Evolutionary conservation across 331 rosid species (phyloP), one percentile per base, ranked within the genome.

Genomic region (Telfairia occidentalis): DNA sequence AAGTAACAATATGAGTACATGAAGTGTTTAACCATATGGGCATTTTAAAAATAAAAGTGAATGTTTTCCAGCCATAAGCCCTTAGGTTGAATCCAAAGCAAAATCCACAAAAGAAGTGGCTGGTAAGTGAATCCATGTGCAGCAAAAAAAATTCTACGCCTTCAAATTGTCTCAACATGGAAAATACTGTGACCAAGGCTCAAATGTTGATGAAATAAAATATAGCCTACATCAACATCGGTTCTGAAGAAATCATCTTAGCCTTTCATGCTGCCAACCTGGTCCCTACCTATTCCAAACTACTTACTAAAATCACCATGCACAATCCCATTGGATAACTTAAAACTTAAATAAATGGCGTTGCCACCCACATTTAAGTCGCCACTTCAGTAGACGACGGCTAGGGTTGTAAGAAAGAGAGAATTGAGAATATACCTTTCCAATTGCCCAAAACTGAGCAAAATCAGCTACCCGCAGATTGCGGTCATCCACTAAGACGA

Each of bases 401-500:
- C 88, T 86, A 84, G 86, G 85, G 89, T 83, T 87, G 91, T 76
- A 71, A 85, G 80, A 81, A 86, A 82, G 86, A 87, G 89, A 94
- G 96, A 91, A 83, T 76, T 79, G 88, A 85, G 90, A 85, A 78
- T 86, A 91, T 94, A 94, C 98, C 98, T 95, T 95, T 76, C 92
- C 98, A 85, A 87, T 85, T 95, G 96, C 97, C 98, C 98, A 95
- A 95, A 95, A 95, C 87, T 95, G 98, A 91, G 97, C 96, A 95
- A 95, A 95, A 86, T 91, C 98, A 83, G 97, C 98, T 91, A 91
- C 95, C 98, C 97, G 98, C 98, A 91, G 98, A 95, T 91, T 95
- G 98, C 98, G 98, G 97, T 95, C 98, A 95, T 95, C 98, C 98
- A 95, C 98, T 95, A 90, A 95, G 97, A 90, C 90, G 92, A 95